Evolutionary conservation across 1,284 basidiomycete genomes (phyloP).

Genomic region (Puccinia novopanici): DNA sequence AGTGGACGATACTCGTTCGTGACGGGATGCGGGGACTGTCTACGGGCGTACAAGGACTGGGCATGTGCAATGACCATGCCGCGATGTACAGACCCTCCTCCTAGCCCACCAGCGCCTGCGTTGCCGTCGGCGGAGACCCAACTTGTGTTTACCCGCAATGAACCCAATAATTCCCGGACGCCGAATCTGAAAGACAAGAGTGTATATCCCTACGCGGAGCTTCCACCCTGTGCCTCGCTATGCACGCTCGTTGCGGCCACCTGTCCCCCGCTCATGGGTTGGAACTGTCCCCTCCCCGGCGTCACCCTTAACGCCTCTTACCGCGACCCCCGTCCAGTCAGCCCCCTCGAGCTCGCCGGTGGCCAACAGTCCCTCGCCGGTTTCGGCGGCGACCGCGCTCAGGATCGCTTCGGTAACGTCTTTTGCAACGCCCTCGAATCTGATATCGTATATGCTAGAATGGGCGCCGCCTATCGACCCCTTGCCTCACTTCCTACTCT

Average conservation of each 20-base stretch:
- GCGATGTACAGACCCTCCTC: constrained; percentile 58
- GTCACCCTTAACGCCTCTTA: constrained; percentile 49
- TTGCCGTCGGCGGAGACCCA: constrained; percentile 18
- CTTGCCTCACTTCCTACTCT: neutral
- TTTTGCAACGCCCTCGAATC: constrained; percentile 53
- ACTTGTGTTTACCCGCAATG: constrained; percentile 48
- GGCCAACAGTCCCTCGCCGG: constrained; percentile 32
- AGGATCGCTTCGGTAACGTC: constrained; percentile 53
- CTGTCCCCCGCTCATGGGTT: constrained; percentile 56
- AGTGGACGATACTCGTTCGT: constrained; percentile 60
- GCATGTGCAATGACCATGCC: constrained; percentile 61
- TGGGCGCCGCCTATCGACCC: neutral
- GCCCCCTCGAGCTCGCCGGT: constrained; percentile 43
- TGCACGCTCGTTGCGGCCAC: constrained; percentile 55
- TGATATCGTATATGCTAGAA: constrained; percentile 30
- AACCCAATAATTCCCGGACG: constrained; percentile 53
- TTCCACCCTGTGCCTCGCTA: constrained; percentile 55
- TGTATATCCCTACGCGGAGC: constrained; percentile 55
- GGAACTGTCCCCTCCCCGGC: constrained; percentile 53
- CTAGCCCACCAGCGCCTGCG: neutral
- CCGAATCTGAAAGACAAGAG: constrained; percentile 1
- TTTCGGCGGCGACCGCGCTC: constrained; percentile 8
- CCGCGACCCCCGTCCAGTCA: neutral
- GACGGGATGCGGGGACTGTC: constrained; percentile 59
- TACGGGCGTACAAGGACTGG: constrained; percentile 59